Percentiles rank a stretch among this genome's conserved stretches.
These are phyloP conservation scores for Acer yangbiense DNA, from an alignment of 345 rosid species.

Conservation along the genomic window DNA sequence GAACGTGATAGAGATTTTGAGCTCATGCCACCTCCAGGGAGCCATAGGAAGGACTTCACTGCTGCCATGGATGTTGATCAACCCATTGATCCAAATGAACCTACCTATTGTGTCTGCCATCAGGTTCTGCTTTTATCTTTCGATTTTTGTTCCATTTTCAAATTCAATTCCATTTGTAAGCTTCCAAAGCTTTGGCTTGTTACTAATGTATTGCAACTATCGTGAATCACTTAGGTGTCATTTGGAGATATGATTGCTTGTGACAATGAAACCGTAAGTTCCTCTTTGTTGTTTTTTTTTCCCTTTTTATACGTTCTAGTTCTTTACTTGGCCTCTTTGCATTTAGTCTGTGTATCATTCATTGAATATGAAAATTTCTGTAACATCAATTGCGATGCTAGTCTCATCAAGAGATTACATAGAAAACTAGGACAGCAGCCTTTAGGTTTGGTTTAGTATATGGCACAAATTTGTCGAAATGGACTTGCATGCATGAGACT, in stretches of 20 bases:
- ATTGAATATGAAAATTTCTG: not conserved
- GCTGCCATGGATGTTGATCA: slow-evolving; percentile 71
- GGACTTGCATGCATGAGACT: not conserved
- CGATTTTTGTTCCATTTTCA: slow-evolving; percentile 5
- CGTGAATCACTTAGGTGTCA: slow-evolving; percentile 62
- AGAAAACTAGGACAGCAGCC: not conserved
- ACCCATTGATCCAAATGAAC: slow-evolving; percentile 97
- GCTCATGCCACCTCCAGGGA: slow-evolving; percentile 99
- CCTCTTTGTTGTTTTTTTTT: not conserved
- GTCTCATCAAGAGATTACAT: not conserved
- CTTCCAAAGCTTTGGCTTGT: slow-evolving; percentile 6
- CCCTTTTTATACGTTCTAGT: not conserved
- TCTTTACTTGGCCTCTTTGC: slow-evolving; percentile 12
- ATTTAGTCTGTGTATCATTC: not conserved
- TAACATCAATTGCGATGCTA: not conserved
- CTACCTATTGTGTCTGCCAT: slow-evolving; percentile 96
- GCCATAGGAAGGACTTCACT: slow-evolving; percentile 69
- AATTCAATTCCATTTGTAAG: slow-evolving; percentile 12
- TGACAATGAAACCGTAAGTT: slow-evolving; percentile 91
- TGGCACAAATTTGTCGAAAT: not conserved
- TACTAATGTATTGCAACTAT: slow-evolving; percentile 16
- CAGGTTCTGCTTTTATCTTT: slow-evolving; percentile 60
- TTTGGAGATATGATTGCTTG: slow-evolving; percentile 99
- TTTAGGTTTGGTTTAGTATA: not conserved
- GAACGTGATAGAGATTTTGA: slow-evolving; percentile 93